Percentiles rank a stretch among this genome's conserved stretches.
Conservation (phyloP, 176 grass and related monocot species). For the Eragrostis nindensis region DNA sequence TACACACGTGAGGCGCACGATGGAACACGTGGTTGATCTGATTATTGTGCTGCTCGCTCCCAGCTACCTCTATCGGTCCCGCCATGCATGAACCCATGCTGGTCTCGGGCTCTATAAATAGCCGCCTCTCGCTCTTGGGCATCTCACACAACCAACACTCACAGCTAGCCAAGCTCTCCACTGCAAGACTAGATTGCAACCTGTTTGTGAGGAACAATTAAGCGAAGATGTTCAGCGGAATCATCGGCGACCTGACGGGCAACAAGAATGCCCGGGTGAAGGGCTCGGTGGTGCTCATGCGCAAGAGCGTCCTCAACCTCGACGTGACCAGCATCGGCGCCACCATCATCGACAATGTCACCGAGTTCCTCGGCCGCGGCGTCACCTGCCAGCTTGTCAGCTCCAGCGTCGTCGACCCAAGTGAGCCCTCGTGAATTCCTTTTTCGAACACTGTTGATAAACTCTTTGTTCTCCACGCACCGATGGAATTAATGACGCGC, state of each 20-base stretch:
- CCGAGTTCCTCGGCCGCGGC: constrained; percentile 52
- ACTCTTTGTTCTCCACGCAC: too few relatives aligned
- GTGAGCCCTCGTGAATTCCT: constrained; percentile 30
- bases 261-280: constrained; percentile 33
- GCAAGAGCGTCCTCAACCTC: constrained; percentile 66
- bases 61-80: too few relatives aligned
- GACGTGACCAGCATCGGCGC: constrained; percentile 51
- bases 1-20: too few relatives aligned
- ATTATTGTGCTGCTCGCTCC: too few relatives aligned
- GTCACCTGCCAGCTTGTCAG: constrained; percentile 77
- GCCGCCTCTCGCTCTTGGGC: background rate
- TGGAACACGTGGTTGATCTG: too few relatives aligned
- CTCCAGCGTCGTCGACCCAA: constrained; percentile 52
- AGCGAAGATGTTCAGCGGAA: constrained; percentile 24
- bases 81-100: too few relatives aligned
- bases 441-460: background rate
- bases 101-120: background rate
- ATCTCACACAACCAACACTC: background rate
- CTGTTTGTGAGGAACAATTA: too few relatives aligned
- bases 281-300: constrained; percentile 62
- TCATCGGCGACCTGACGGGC: constrained; percentile 28
- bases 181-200: background rate
- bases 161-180: background rate
- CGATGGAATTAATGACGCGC: too few relatives aligned
- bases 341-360: constrained; percentile 53